These are phyloP conservation scores for Capillidium rhysosporum DNA, from an alignment of 371 early-diverging fungal species.

Conservation along the genomic window DNA sequence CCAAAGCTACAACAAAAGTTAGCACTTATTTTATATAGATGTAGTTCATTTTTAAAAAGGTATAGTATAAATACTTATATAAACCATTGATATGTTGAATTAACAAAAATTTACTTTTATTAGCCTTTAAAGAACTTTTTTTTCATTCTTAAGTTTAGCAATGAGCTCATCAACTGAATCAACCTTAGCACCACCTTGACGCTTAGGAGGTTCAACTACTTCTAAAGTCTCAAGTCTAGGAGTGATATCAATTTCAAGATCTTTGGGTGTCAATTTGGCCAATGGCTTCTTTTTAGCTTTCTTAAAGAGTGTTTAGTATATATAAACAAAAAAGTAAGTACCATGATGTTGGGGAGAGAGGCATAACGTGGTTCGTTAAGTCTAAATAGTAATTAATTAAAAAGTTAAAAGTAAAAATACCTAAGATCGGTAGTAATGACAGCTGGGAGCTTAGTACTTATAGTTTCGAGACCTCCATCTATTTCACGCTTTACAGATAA, in stretches of 20 bases:
- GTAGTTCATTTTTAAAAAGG: too few species aligned
- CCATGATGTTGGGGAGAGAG: slow-evolving; percentile 85
- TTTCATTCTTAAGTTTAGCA: slow-evolving; percentile 61
- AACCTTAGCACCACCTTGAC: slow-evolving; percentile 84
- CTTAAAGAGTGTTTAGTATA: slow-evolving; percentile 16
- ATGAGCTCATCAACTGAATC: slow-evolving; percentile 85
- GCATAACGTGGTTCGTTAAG: slow-evolving; percentile 93
- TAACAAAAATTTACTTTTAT: too few species aligned
- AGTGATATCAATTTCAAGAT: slow-evolving; percentile 68
- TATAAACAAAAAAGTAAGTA: not conserved
- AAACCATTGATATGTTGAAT: too few species aligned
- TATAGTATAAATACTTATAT: too few species aligned
- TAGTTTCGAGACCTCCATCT: slow-evolving; percentile 94
- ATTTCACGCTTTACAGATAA: slow-evolving; percentile 82
- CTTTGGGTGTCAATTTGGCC: slow-evolving; percentile 50
- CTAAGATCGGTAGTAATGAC: slow-evolving; percentile 93
- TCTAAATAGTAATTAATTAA: slow-evolving; percentile 16
- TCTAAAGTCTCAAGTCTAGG: slow-evolving; percentile 66
- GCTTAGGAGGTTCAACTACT: slow-evolving; percentile 85
- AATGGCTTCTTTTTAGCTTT: slow-evolving; percentile 98
- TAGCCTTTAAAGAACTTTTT: slow-evolving; percentile 27
- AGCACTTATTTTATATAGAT: too few species aligned
- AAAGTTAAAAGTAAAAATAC: slow-evolving; percentile 16
- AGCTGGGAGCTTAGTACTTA: slow-evolving; percentile 66
- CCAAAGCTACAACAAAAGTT: too few species aligned